Conservation (phyloP, 2,329 filamentous ascomycete species). For the Lecanosticta acicola region DNA sequence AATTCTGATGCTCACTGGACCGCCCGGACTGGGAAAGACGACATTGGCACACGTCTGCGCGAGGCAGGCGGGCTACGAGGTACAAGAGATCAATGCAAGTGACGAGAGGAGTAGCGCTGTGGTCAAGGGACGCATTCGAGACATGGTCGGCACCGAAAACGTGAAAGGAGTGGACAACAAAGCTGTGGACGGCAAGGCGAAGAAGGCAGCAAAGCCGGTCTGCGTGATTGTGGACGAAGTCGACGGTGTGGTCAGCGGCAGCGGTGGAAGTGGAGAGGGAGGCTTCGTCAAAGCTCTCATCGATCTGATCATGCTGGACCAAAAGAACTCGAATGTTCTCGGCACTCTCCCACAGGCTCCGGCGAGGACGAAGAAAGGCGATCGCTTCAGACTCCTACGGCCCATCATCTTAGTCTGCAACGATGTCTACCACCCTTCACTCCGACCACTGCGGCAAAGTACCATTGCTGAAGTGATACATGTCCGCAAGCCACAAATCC, state of each 20-base stretch:
- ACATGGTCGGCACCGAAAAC: conserved; percentile 88
- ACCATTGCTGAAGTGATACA: conserved; percentile 89
- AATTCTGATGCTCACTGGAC: conserved; percentile 82
- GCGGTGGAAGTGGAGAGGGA: conserved; percentile 69
- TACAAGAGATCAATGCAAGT: conserved; percentile 95
- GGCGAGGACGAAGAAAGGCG: conserved; percentile 62
- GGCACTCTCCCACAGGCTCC: conserved; percentile 33
- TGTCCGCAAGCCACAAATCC: conserved; percentile 79
- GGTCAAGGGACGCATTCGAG: conserved; percentile 83
- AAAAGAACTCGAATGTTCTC: conserved; percentile 60
- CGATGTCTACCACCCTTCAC: conserved; percentile 86
- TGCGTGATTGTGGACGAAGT: conserved; percentile 96
- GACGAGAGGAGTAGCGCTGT: conserved; percentile 88
- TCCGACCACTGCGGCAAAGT: conserved; percentile 74
- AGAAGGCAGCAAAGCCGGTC: conserved; percentile 74
- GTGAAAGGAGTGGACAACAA: conserved; percentile 66
- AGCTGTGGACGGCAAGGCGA: conserved; percentile 49
- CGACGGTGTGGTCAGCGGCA: conserved; percentile 82
- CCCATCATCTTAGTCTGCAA: conserved; percentile 95
- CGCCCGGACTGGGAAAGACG: conserved; percentile 91
- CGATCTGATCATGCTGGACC: conserved; percentile 78
- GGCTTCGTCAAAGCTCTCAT: conserved; percentile 94
- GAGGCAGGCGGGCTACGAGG: conserved; percentile 89
- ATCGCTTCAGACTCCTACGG: conserved; percentile 79
- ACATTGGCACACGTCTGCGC: conserved; percentile 95